Evolutionary conservation across 768 basidiomycete genomes (phyloP), one percentile per base, ranked within the genome.

Genomic region (Calocybe cyanea): DNA sequence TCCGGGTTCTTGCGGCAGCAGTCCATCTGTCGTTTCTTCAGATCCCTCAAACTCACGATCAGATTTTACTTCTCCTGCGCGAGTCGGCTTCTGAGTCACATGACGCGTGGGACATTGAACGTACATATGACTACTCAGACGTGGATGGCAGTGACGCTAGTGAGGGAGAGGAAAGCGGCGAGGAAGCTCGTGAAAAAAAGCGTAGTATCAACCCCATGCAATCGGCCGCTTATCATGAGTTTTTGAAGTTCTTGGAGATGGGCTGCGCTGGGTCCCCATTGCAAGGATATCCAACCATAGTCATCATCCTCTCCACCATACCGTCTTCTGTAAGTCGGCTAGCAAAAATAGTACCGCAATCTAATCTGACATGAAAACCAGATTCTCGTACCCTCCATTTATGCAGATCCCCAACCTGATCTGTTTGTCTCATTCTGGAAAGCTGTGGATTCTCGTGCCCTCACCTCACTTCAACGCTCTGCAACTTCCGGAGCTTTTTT

Each of bases 391-490:
- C 62, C 59, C 3, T 48, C 56, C 8, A 48, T 47, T 8, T 45
- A 55, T 28, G 44, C 52, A 13, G 31, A 60, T 34, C 66, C 60
- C 41, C 59, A 85, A 2, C 53, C 67, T 2, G 70, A 73, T 21
- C 66, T 95, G 34, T 87, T 92, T 58, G 64, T 71, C 0, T 79
- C 89, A 0, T 82, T 97, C 56, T 96, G 93, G 92, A 77, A 81
- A 13, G 92, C 89, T 0, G 62, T 90, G 1, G 82, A 87, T 41
- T 78, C 78, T 5, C 76, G 80, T 18, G 80, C 85, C 0, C 70
- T 88, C 4, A 77, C 72, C 28, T 70, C 80, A 0, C 70, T 85
- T 8, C 71, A 82, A 39, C 72, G 80, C 5, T 58, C 69, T 1
- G 67, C 68, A 7, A 68, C 75, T 9, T 77, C 77, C 4, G 74